phyloP scores from a whole-genome alignment of 148 eudicot genomes.

The Cornus florida region DNA sequence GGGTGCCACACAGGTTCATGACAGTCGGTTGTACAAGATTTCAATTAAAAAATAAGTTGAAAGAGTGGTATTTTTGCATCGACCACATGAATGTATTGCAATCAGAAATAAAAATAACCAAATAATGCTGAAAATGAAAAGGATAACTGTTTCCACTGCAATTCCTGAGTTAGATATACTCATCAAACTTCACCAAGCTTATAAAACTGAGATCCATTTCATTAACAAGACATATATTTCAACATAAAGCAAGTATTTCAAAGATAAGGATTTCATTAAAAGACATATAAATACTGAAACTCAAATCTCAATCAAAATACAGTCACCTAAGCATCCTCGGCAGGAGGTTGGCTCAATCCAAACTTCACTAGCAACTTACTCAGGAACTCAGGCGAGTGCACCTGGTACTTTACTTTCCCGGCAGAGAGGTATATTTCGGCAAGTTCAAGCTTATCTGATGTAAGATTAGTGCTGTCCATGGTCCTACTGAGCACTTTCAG shows the following conservation, averaged over 20 bases:
- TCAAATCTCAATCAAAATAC: neutral
- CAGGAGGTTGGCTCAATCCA: constrained; percentile 80
- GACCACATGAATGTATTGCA: no score
- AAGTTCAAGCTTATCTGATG: constrained; percentile 87
- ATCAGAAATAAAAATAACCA: no score
- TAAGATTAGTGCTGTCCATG: constrained; percentile 95
- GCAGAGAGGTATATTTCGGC: constrained; percentile 76
- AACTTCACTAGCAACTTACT: constrained; percentile 62
- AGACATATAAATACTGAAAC: neutral
- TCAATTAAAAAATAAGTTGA: no score
- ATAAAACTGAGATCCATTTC: neutral
- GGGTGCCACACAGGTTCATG: no score
- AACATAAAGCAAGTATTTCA: no score
- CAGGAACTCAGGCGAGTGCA: constrained; percentile 70
- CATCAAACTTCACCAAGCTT: neutral
- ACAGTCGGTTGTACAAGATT: no score
- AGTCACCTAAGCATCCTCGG: constrained; percentile 39
- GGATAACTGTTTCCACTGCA: no score
- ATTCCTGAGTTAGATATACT: no score
- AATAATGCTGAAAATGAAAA: no score
- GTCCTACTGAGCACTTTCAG: constrained; percentile 94
- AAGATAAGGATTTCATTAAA: no score
- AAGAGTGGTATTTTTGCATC: no score
- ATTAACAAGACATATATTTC: neutral
- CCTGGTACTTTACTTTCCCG: constrained; percentile 87